Base-by-base conservation (phyloP, 176 grass and related monocot genomes). In the Phragmites australis region DNA sequence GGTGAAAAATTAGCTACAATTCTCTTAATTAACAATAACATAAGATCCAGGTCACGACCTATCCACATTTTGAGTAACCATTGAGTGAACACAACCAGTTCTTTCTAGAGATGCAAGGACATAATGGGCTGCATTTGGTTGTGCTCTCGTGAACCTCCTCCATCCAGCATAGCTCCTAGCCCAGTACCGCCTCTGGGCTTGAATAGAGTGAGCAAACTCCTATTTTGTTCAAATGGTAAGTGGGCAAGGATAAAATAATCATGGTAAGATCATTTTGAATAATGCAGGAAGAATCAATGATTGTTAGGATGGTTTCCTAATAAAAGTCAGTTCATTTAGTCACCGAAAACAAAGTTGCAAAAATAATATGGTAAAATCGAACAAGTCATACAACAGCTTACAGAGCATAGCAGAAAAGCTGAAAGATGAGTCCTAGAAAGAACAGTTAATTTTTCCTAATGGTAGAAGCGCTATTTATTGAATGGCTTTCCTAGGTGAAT, bases 51-150 rank as follows among this genome's bases (percentile, higher is more conserved):
- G 25, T 42, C 30, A 75, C 19, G 61, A 94, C 94, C 94, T 97
- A 89, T 97, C 94, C 44, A 94, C 94, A 88, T 97, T 97, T 88
- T 97, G 94, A 44, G 92, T 97, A 62, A 97, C 92, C 85, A 92
- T 94, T 65, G 81, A 89, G 80, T 97, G 76, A 56, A 90, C 46
- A 62, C 85, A 87, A 22, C 92, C 89, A 59, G 83, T 72, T 82
- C 87, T 94, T 91, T 97, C 94, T 78, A 97, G 82, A 37, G 87
- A 94, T 50, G 85, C 80, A 86, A 97, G 78, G 18, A 85, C 85
- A 87, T 85, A 77, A 47, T 97, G 94, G 44, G 94, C 92, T 83
- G 94, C 78, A 82, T 91, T 97, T 55, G 94, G 94, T 52, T 92
- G 82, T 69, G 94, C 92, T 74, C 75, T 79, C 39, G 57, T 89